phyloP scores from a whole-genome alignment of 495 filamentous ascomycete species.

The Aspergillus olivimuriae region DNA sequence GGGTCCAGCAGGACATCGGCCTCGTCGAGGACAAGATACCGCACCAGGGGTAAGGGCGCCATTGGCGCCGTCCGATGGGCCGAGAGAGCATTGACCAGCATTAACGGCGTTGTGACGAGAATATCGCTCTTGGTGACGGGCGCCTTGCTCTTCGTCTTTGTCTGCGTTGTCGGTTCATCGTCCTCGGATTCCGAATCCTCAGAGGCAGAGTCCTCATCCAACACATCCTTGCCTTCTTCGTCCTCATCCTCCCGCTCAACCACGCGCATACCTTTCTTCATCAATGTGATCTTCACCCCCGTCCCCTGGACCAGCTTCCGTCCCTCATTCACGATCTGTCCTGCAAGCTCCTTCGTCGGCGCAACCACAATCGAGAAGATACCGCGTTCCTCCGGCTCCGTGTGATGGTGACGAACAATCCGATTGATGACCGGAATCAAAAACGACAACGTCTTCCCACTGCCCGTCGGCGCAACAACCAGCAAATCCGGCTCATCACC shows the following conservation, averaged over 20 bases:
- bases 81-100: constrained; percentile 68
- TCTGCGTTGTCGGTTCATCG: constrained; percentile 27
- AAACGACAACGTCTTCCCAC: constrained; percentile 94
- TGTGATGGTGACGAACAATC: constrained; percentile 50
- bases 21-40: constrained; percentile 79
- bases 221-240: constrained; percentile 25
- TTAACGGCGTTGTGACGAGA: constrained; percentile 79
- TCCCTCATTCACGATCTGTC: constrained; percentile 89
- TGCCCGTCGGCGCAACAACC: constrained; percentile 87
- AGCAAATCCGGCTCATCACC: constrained; percentile 63
- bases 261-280: constrained; percentile 78
- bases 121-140: constrained; percentile 68
- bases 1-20: constrained; percentile 91
- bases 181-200: constrained; percentile 34
- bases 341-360: constrained; percentile 86
- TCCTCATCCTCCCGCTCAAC: constrained; percentile 34
- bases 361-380: constrained; percentile 68
- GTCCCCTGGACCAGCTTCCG: constrained; percentile 73
- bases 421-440: constrained; percentile 77
- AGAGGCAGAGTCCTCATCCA: constrained; percentile 33
- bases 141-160: constrained; percentile 29
- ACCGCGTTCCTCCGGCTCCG: constrained; percentile 41
- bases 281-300: constrained; percentile 69
- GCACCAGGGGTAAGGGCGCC: constrained; percentile 54
- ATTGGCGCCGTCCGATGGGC: constrained; percentile 35